phyloP scores from a whole-genome alignment of 352 stramenopile genomes.

The Globisporangium spiculum region DNA sequence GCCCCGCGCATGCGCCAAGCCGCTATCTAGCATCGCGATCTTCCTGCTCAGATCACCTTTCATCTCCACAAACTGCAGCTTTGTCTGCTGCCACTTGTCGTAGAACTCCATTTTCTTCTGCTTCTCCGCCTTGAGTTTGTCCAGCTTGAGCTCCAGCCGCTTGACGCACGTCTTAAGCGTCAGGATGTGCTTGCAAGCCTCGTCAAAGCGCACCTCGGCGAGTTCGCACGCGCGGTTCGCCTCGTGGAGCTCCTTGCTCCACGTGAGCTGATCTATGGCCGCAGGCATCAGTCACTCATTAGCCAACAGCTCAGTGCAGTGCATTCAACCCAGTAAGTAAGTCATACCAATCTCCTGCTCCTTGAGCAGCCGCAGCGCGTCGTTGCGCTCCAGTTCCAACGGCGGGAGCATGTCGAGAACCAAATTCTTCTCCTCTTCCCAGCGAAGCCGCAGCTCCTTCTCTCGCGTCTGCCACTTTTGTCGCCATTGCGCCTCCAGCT shows the following conservation, averaged over 20 bases:
- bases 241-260: conserved; percentile 15
- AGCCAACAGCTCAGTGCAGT: not conserved
- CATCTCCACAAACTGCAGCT: conserved; percentile 24
- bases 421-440: conserved; percentile 24
- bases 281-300: not conserved
- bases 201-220: conserved; percentile 23
- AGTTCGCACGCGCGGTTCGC: conserved; percentile 13
- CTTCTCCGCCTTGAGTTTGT: conserved; percentile 15
- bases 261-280: conserved; percentile 12
- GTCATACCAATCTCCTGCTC: conserved; percentile 23
- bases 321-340: not conserved
- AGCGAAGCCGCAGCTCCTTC: conserved; percentile 16
- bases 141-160: conserved; percentile 23
- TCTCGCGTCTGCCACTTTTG: conserved; percentile 27
- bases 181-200: conserved; percentile 46
- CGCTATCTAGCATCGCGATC: conserved; percentile 25
- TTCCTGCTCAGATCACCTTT: conserved; percentile 25
- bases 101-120: conserved; percentile 16
- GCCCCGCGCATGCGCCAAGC: conserved; percentile 21
- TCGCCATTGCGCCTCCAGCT: conserved; percentile 25
- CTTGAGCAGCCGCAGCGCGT: conserved; percentile 25
- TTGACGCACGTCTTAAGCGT: conserved; percentile 33
- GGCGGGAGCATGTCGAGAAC: conserved; percentile 33
- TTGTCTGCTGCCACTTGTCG: conserved; percentile 26
- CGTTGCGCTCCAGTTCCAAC: conserved; percentile 36